Evolutionary conservation across 345 rosid genomes (phyloP).

Genomic region (Camelina laxa): DNA sequence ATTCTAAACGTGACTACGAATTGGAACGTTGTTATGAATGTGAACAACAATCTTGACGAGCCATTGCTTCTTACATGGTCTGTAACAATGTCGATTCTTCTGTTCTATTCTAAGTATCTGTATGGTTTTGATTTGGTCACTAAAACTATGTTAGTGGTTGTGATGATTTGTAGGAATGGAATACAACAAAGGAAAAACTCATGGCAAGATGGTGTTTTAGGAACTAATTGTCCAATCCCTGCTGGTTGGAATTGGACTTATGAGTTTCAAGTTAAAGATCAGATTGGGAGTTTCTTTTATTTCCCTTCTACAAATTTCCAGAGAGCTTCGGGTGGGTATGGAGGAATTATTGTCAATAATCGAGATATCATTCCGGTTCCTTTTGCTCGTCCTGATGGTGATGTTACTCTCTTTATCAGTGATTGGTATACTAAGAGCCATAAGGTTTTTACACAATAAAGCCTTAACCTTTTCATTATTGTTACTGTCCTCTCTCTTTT

Average conservation of each 20-base stretch:
- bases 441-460: conserved; percentile 56
- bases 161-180: conserved; percentile 59
- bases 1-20: conserved; percentile 71
- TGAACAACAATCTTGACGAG: conserved; percentile 74
- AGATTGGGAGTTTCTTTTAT: conserved; percentile 86
- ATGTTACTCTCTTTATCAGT: conserved; percentile 69
- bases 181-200: conserved; percentile 79
- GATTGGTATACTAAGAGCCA: conserved; percentile 82
- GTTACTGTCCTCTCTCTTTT: conserved; percentile 19
- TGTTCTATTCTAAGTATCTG: not conserved
- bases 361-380: conserved; percentile 72
- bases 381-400: conserved; percentile 72
- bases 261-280: conserved; percentile 84
- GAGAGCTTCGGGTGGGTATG: conserved; percentile 83
- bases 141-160: not conserved
- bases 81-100: conserved; percentile 47
- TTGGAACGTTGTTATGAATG: conserved; percentile 73
- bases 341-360: conserved; percentile 73
- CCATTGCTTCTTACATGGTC: conserved; percentile 86
- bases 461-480: not conserved
- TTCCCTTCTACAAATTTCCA: conserved; percentile 71
- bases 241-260: conserved; percentile 90
- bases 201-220: conserved; percentile 92
- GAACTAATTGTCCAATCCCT: conserved; percentile 88
- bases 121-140: not conserved